Evolutionary conservation across 768 basidiomycete genomes (phyloP).

Genomic region (Trichaptum fuscoviolaceum): DNA sequence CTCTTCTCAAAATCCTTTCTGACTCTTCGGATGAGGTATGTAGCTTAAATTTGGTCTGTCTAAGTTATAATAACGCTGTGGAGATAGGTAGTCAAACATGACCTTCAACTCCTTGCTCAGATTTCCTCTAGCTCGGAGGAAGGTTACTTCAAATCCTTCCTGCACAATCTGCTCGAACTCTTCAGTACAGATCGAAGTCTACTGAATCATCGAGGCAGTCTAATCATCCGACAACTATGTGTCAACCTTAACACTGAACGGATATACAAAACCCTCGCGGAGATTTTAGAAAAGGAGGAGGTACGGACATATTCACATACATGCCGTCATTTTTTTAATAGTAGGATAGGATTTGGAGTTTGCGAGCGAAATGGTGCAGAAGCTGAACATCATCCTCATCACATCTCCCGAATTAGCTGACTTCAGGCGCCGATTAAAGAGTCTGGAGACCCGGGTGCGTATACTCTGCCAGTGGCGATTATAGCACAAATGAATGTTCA

Average conservation of each 20-base stretch:
- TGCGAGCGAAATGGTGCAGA: conserved; percentile 95
- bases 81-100: conserved; percentile 88
- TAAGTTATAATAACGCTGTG: not conserved
- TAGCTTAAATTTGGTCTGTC: not conserved
- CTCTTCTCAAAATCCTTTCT: conserved; percentile 89
- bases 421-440: conserved; percentile 89
- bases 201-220: conserved; percentile 85
- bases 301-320: conserved; percentile 35
- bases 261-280: conserved; percentile 93
- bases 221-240: conserved; percentile 94
- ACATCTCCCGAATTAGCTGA: conserved; percentile 95
- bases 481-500: not conserved
- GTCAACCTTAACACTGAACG: conserved; percentile 90
- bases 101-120: conserved; percentile 91
- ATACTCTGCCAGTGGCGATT: not conserved
- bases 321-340: not conserved
- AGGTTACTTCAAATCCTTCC: conserved; percentile 91
- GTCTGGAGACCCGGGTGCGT: conserved; percentile 83
- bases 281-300: conserved; percentile 97
- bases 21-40: conserved; percentile 92
- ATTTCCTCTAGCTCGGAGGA: conserved; percentile 96
- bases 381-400: conserved; percentile 92
- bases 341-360: conserved; percentile 84
- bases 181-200: conserved; percentile 92
- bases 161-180: conserved; percentile 89